Evolutionary conservation across 345 rosid species (phyloP), one percentile per base, ranked within the genome.

Genomic region (Gossypium thurberi): DNA sequence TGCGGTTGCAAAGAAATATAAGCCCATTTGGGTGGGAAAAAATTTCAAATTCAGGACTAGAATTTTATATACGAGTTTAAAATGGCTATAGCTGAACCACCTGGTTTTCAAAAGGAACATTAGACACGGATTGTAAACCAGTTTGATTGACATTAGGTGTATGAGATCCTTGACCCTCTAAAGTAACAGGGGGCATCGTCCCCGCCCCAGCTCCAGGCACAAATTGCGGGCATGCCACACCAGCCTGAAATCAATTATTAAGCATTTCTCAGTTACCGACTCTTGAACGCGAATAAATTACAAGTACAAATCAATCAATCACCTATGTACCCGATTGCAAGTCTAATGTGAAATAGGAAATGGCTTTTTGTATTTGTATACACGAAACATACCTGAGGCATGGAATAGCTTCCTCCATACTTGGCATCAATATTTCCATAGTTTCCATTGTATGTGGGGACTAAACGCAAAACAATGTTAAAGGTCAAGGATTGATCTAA

Each of bases 351-450:
- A 57, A 70, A 55, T 23, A 15, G 9, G 1, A 46, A 2, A 46
- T 18, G 33, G 6, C 4, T 11, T 18, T 11, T 18, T 1, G 6
- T 0, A 33, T 51, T 28, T 5, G 25, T n/a, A 42, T 5, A 51
- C 15, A 15, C 20, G 2, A 6, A 8, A 25, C 75, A 58, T 72
- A 91, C 94, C 92, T 82, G 83, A 33, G 82, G 93, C 78, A 79
- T 69, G 63, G 74, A 78, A 4, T 81, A 82, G 53, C 46, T 82
- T 44, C 74, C 82, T 63, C 87, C 82, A 80, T 69, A 80, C 10
- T 70, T 79, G 33, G 77, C 53, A 70, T 81, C 89, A 12, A 70
- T 63, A 76, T 80, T 79, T 77, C 83, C 85, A 76, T 81, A 86
- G 85, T 68, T 78, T 77, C 77, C 77, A 77, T 80, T 83, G 53